Percentiles rank a stretch among this genome's conserved stretches.
Conservation (phyloP, 768 basidiomycete genomes). For the Agrocybe pediades region DNA sequence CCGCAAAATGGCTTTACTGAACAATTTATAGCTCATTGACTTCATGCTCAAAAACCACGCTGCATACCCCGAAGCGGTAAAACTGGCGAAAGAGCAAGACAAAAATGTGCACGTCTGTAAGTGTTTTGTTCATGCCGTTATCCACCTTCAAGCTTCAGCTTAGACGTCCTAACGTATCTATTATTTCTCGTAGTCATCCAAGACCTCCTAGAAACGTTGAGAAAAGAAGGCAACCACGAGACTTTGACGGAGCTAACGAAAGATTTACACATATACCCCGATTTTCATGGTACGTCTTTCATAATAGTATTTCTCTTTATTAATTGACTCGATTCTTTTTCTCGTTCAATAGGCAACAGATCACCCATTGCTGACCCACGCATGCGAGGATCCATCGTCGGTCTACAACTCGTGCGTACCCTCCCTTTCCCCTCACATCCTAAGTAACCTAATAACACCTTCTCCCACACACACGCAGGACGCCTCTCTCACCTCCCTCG, state of each 20-base stretch:
- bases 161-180: background rate
- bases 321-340: background rate
- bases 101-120: conserved; percentile 61
- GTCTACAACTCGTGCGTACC: conserved; percentile 69
- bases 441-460: background rate
- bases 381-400: conserved; percentile 91
- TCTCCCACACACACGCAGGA: conserved; percentile 44
- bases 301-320: background rate
- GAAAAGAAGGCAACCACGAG: conserved; percentile 51
- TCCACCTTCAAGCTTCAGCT: background rate
- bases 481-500: conserved; percentile 74
- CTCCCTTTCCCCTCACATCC: no score
- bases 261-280: conserved; percentile 93
- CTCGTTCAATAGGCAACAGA: conserved; percentile 70
- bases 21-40: conserved; percentile 70
- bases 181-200: conserved; percentile 58
- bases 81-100: conserved; percentile 57
- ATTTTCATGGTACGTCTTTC: conserved; percentile 71
- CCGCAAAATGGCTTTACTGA: background rate
- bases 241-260: conserved; percentile 85
- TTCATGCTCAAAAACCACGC: conserved; percentile 93
- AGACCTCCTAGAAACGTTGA: conserved; percentile 69
- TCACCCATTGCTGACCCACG: conserved; percentile 95
- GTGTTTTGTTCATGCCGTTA: no score
- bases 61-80: conserved; percentile 72